phyloP scores from a whole-genome alignment of 345 rosid genomes.

The Chamaenerion angustifolium region DNA sequence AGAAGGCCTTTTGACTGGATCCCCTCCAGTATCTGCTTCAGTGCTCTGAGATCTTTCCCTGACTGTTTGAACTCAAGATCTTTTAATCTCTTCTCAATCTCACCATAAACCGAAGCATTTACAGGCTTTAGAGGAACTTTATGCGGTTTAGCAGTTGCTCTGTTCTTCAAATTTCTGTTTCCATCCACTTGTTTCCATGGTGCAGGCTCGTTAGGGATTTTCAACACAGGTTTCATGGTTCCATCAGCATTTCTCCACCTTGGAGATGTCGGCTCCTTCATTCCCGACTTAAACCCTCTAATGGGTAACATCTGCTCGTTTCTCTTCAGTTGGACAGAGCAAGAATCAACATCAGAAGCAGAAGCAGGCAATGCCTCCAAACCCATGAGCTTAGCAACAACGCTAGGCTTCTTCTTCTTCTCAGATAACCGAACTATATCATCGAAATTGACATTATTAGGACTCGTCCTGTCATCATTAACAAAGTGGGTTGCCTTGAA shows the following conservation, averaged over 20 bases:
- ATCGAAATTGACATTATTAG: constrained; percentile 14
- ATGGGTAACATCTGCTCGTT: constrained; percentile 31
- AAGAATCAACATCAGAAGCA: constrained; percentile 28
- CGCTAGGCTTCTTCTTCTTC: constrained; percentile 63
- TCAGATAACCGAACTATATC: constrained; percentile 20
- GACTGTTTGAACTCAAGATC: constrained; percentile 73
- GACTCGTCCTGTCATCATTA: no score
- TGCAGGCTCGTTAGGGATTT: constrained; percentile 77
- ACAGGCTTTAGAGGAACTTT: constrained; percentile 27
- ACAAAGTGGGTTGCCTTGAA: no score
- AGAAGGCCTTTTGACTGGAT: constrained; percentile 65
- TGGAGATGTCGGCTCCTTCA: constrained; percentile 56
- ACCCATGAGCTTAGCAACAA: constrained; percentile 95
- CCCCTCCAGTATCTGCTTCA: constrained; percentile 70
- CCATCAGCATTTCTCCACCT: constrained; percentile 64
- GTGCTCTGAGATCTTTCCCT: constrained; percentile 78
- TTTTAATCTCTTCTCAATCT: constrained; percentile 60
- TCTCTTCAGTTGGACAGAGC: constrained; percentile 29
- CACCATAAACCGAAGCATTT: constrained; percentile 54
- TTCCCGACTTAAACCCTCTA: constrained; percentile 28
- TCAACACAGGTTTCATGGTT: constrained; percentile 59
- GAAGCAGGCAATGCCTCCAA: constrained; percentile 72
- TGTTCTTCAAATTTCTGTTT: constrained; percentile 29
- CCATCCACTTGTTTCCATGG: constrained; percentile 77
- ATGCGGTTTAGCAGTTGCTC: constrained; percentile 24